A percentile compares a stretch with the other conserved stretches of the same genome.
Evolutionary conservation across 805 yeast species (phyloP).

Genomic region (Pichia nanzhaoensis): DNA sequence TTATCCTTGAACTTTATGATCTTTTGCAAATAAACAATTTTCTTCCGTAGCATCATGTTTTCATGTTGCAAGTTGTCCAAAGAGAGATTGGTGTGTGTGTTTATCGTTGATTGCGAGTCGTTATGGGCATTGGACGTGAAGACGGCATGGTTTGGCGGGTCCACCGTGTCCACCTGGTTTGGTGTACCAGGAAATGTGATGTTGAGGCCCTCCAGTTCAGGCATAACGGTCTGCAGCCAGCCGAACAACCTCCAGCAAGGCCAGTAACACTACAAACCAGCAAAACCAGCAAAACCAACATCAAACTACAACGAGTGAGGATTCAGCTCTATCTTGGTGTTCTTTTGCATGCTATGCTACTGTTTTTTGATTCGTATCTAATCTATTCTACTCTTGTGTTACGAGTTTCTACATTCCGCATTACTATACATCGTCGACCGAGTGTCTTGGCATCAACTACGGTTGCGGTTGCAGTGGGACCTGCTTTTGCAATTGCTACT

Average conservation of each 20-base stretch:
- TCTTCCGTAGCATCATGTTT: slow-evolving; percentile 7
- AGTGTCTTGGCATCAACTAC: too few species aligned
- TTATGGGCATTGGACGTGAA: background rate
- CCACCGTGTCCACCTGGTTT: background rate
- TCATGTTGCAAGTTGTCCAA: slow-evolving; percentile 5
- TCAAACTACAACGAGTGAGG: too few species aligned
- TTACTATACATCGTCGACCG: too few species aligned
- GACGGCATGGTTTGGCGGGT: background rate
- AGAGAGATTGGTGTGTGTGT: background rate
- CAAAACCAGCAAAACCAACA: too few species aligned
- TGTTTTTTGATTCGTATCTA: too few species aligned
- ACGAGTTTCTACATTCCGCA: too few species aligned
- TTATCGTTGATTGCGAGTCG: slow-evolving; percentile 3
- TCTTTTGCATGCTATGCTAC: background rate
- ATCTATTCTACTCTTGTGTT: too few species aligned
- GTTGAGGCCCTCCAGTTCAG: background rate
- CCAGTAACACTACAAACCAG: background rate
- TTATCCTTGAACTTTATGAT: slow-evolving; percentile 11
- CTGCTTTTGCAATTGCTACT: slow-evolving; percentile 2
- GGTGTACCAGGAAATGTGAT: background rate
- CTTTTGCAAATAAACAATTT: slow-evolving; percentile 7
- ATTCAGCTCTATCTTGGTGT: background rate
- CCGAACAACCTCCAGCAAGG: background rate
- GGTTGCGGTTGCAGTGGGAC: too few species aligned
- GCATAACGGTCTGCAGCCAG: background rate